Percentiles rank a stretch among this genome's conserved stretches.
These are phyloP conservation scores for Encephalitozoon hellem DNA, from an alignment of 371 early-diverging fungal genomes.

Conservation along the genomic window DNA sequence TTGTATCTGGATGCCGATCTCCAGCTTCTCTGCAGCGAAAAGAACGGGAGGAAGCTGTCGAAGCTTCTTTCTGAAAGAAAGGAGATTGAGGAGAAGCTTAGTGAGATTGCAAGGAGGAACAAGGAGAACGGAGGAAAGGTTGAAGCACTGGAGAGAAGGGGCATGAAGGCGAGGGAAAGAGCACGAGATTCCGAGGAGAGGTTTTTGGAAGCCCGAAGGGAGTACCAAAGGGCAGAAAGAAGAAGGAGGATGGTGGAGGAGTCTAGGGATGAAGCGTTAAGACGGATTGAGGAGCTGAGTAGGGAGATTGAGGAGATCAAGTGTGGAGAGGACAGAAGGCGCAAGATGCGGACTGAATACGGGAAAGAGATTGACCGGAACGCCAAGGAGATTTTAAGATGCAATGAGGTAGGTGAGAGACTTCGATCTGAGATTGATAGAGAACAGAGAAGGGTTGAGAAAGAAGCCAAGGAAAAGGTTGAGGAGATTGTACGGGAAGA, in stretches of 20 bases:
- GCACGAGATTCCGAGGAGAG: neutral
- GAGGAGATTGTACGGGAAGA: slow-evolving; percentile 53
- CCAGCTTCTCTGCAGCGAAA: neutral
- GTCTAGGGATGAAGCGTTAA: neutral
- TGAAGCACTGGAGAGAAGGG: neutral
- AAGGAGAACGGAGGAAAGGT: slow-evolving; percentile 17
- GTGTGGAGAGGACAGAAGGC: neutral
- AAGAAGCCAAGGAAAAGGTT: slow-evolving; percentile 64
- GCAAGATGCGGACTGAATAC: neutral
- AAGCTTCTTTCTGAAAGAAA: neutral
- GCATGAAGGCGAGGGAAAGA: slow-evolving; percentile 9
- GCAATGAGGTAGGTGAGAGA: slow-evolving; percentile 65
- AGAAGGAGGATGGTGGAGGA: slow-evolving; percentile 8
- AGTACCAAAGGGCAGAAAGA: neutral
- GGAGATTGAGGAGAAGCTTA: neutral
- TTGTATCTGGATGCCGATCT: neutral
- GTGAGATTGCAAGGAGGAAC: neutral
- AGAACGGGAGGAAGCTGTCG: slow-evolving; percentile 69
- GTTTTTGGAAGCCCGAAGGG: neutral
- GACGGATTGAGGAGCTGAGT: neutral
- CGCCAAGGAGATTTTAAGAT: slow-evolving; percentile 63
- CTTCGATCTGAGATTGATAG: slow-evolving; percentile 71
- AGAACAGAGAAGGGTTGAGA: slow-evolving; percentile 63
- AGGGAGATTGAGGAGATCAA: neutral
- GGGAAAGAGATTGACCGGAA: slow-evolving; percentile 61